Evolutionary conservation across 805 yeast species (phyloP), one percentile per base, ranked within the genome.

Genomic region (Suhomyces sp.): DNA sequence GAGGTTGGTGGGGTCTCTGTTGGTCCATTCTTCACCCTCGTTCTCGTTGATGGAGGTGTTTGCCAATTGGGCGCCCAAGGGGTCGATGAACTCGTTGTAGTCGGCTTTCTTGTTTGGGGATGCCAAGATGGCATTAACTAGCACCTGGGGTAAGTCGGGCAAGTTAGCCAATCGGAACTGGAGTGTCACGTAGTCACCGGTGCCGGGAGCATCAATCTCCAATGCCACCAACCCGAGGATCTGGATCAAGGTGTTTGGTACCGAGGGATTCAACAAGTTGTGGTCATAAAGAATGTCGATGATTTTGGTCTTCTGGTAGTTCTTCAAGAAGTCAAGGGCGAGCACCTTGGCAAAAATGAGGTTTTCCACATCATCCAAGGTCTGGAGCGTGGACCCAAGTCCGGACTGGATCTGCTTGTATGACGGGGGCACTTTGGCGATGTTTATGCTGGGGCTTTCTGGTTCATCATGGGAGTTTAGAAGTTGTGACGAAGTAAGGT

Each of bases 101-200:
- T 31, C 27, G 24, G 10, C 16, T 5, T n/a, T 4, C 10, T 19
- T 9, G 6, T 13, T 11, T 13, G 22, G 22, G 14, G 7, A 11
- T 14, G 14, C 12, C 25, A 29, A 11, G 7, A 38, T 24, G 11
- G 28, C 25, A 8, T 44, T 41, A 2, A 51, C 53, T 13, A 53
- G 44, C 6, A 42, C 43, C 6, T 38, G 25, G 1, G 67, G 57
- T 21, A 70, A 47, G 19, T 53, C 54, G 1, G 75, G 75, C 21
- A 70, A 59, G 18, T 49, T 54, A 16, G 45, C 43, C 38, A 57
- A 46, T 36, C 54, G 51, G 43, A 60, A 62, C 46, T 66, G 68
- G 25, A 70, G 49, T 12, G 72, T 62, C n/a, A 65, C 70, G 41
- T 47, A 68, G 42, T 68, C 73, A 0, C 72, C 74, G 1, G 64